Base-by-base conservation (phyloP, 2,329 filamentous ascomycete species). In the Coniochaeta sp. region DNA sequence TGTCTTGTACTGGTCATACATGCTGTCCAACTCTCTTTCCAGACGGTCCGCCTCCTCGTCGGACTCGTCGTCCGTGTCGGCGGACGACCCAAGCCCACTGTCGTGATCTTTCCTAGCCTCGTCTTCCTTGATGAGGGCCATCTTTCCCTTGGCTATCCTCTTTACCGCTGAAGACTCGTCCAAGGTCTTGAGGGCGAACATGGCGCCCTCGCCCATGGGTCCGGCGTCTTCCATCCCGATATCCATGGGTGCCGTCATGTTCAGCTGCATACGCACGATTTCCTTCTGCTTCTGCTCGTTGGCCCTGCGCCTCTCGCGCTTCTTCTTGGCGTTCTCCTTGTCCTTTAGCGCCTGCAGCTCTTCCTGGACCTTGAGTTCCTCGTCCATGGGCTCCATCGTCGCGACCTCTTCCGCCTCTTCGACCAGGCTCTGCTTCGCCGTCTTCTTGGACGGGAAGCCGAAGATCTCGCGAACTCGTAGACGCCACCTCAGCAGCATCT, bases 241-340 rank as follows among this genome's bases (percentile, higher is more conserved):
- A 65, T 99, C 95, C 81, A 91, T 95, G 8, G 95, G 95, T 0
- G 92, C 90, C 1, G 88, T 89, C 95, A 99, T 99, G 76, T 97
- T 89, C 79, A 99, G 86, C 74, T 99, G 95, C 89, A 99, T 89
- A 36, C 95, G 87, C n/a, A 96, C 82, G 62, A 98, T 91, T 65
- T 98, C 95, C 67, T 90, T 95, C 67, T 95, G 90, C 75, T 96
- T 98, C 73, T 87, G 87, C 74, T 99, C 95, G 65, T 99, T 99
- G 62, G 96, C 92, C 67, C 83, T 90, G 65, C 93, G 84, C 66
- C 89, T 86, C 68, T 96, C 90, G 67, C 91, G 89, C 77, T 92
- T 96, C 74, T 87, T 93, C 67, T 87, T 87, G 24, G 88, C 74
- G 50, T 77, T 85, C 64, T 95, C 90, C 68, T 87, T 89, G 28